A percentile compares a stretch with the other conserved stretches of the same genome.
Evolutionary conservation across 768 basidiomycete species (phyloP).

Genomic region (Lactifluus rugatus): DNA sequence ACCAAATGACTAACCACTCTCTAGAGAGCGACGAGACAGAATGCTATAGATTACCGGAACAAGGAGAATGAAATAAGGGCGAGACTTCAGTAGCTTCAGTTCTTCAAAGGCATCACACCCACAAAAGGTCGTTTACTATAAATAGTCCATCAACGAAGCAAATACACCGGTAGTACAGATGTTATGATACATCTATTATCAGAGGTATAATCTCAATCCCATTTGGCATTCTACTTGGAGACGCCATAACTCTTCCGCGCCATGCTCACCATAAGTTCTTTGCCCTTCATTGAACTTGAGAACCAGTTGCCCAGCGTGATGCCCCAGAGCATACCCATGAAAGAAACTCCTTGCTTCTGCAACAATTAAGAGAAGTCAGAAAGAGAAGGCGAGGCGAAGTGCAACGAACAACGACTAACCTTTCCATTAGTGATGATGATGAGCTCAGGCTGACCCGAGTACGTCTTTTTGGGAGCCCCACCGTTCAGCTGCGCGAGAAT

Average conservation of each 20-base stretch:
- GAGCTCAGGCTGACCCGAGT: constrained; percentile 42
- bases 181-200: constrained; percentile 8
- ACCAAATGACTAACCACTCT: too few species aligned
- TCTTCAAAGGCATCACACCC: too few species aligned
- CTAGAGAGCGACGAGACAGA: too few species aligned
- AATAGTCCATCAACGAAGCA: too few species aligned
- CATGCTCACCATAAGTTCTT: constrained; percentile 11
- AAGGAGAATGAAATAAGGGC: too few species aligned
- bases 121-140: too few species aligned
- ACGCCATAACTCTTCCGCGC: constrained; percentile 10
- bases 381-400: not conserved
- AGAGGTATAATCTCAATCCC: not conserved
- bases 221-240: not conserved
- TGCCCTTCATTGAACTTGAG: constrained; percentile 14
- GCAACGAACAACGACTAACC: constrained; percentile 1
- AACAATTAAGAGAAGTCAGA: not conserved
- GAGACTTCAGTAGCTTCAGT: too few species aligned
- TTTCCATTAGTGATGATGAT: constrained; percentile 30
- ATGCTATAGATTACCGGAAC: too few species aligned
- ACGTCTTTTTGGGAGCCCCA: constrained; percentile 28
- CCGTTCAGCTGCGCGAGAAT: too few species aligned
- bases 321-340: constrained; percentile 14
- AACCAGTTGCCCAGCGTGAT: constrained; percentile 17
- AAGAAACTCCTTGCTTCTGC: constrained; percentile 9
- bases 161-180: not conserved